Evolutionary conservation across 805 yeast species (phyloP).

Genomic region (Lachancea quebecensis): DNA sequence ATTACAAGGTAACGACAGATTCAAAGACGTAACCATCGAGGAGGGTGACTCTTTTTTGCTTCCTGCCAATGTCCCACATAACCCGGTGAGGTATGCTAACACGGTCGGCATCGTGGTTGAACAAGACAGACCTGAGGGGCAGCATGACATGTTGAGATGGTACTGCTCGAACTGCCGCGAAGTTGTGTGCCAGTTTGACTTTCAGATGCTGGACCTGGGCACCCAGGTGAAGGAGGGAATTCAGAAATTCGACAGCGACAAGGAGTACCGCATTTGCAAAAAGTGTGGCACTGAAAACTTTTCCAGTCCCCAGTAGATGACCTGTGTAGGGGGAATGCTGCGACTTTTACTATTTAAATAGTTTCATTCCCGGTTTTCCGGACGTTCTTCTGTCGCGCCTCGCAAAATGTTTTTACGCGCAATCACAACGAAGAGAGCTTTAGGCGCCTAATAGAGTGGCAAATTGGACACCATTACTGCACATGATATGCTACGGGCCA

Average conservation of each 20-base stretch:
- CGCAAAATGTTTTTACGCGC: no score
- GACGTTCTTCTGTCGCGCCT: no score
- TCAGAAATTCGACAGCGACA: slow-evolving; percentile 55
- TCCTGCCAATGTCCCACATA: slow-evolving; percentile 83
- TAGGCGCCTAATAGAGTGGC: no score
- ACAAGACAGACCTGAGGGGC: slow-evolving; percentile 75
- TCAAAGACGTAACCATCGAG: slow-evolving; percentile 63
- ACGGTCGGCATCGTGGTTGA: slow-evolving; percentile 90
- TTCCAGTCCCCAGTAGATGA: slow-evolving; percentile 45
- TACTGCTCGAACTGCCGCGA: slow-evolving; percentile 68
- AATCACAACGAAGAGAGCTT: no score
- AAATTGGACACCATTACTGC: no score
- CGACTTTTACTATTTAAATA: background rate
- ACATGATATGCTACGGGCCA: no score
- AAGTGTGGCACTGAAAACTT: slow-evolving; percentile 68
- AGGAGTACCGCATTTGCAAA: slow-evolving; percentile 61
- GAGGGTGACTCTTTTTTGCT: slow-evolving; percentile 88
- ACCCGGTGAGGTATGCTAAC: slow-evolving; percentile 77
- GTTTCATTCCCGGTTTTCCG: no score
- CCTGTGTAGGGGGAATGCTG: background rate
- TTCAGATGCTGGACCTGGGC: slow-evolving; percentile 76
- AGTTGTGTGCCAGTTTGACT: slow-evolving; percentile 59
- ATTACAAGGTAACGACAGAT: slow-evolving; percentile 45
- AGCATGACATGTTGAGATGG: slow-evolving; percentile 76
- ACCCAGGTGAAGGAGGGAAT: slow-evolving; percentile 86